Evolutionary conservation across 805 yeast genomes (phyloP).

Genomic region (Sugiyamaella smithiae): DNA sequence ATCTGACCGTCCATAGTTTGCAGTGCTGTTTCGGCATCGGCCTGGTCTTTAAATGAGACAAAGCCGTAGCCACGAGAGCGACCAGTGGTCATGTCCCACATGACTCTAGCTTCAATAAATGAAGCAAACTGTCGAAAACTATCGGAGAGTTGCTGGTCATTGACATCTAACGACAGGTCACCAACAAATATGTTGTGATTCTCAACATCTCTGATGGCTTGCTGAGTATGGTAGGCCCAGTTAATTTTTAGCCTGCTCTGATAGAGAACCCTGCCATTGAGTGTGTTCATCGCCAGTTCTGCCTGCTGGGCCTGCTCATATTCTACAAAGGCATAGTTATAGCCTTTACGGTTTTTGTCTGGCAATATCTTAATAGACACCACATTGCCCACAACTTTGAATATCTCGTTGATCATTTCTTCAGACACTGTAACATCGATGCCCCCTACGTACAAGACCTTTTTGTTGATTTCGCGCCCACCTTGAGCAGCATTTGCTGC

Average conservation of each 20-base stretch:
- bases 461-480: conserved; percentile 74
- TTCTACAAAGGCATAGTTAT: conserved; percentile 82
- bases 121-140: conserved; percentile 59
- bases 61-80: conserved; percentile 90
- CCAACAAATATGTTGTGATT: conserved; percentile 79
- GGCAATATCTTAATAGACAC: conserved; percentile 65
- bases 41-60: conserved; percentile 64
- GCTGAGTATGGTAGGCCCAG: conserved; percentile 83
- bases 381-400: conserved; percentile 58
- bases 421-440: conserved; percentile 65
- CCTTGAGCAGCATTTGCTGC: conserved; percentile 60
- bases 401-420: conserved; percentile 56
- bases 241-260: conserved; percentile 62
- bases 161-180: conserved; percentile 76
- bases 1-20: conserved; percentile 69
- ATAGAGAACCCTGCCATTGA: conserved; percentile 54
- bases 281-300: conserved; percentile 37
- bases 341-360: conserved; percentile 59
- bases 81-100: conserved; percentile 97
- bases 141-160: conserved; percentile 64
- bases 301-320: conserved; percentile 60
- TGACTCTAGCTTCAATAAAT: conserved; percentile 79
- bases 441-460: conserved; percentile 74
- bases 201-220: conserved; percentile 51
- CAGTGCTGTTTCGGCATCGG: conserved; percentile 73